A percentile compares a stretch with the other conserved stretches of the same genome.
Conservation (phyloP, 140 eudicot genomes). For the Anethum foeniculum region DNA sequence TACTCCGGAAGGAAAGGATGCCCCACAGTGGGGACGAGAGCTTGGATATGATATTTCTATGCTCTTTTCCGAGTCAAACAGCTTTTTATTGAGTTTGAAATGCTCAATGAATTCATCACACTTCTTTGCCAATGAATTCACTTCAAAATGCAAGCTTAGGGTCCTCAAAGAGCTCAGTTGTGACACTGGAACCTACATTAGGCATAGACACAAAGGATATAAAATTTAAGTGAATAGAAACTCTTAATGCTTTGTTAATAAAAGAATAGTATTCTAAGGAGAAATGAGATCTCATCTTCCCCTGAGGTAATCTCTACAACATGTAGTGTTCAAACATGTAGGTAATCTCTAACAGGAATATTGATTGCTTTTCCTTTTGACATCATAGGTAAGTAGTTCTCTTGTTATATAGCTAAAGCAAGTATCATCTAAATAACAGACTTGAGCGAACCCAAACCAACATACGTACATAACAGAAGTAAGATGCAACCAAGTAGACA, state of each 20-base stretch:
- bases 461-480: not conserved
- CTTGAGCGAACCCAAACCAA: not conserved
- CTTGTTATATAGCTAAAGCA: no score
- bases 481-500: not conserved
- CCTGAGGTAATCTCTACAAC: not conserved
- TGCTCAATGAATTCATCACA: conserved; percentile 72
- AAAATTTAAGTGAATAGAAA: not conserved
- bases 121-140: conserved; percentile 61
- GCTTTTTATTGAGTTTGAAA: conserved; percentile 64
- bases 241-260: not conserved
- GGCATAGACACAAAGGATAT: not conserved
- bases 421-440: not conserved
- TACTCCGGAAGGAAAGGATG: conserved; percentile 49
- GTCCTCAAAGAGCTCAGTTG: conserved; percentile 50
- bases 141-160: conserved; percentile 66
- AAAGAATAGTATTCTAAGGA: not conserved
- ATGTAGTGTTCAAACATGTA: not conserved
- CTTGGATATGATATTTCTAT: conserved; percentile 67
- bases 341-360: not conserved
- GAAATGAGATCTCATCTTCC: not conserved
- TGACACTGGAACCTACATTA: conserved; percentile 61
- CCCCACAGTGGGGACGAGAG: conserved; percentile 40
- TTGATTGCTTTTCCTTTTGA: not conserved
- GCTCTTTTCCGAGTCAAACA: conserved; percentile 64
- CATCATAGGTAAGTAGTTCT: not conserved